Percentiles rank a stretch among this genome's conserved stretches.
These are phyloP conservation scores for Poa annua DNA, from an alignment of 176 grass and related monocot species.

Conservation along the genomic window DNA sequence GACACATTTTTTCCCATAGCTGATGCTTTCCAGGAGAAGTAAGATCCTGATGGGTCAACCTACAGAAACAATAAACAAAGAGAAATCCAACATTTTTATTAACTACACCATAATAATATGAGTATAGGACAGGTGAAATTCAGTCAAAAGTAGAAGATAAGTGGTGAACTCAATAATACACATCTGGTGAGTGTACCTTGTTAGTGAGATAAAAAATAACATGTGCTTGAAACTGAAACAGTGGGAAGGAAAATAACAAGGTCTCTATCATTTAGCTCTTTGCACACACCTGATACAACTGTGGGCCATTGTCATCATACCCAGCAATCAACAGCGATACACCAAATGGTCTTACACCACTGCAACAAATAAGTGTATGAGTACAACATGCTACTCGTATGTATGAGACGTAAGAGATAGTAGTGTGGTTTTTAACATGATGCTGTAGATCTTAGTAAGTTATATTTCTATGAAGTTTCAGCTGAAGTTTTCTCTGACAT, in stretches of 20 bases:
- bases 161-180: not conserved
- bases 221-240: not conserved
- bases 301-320: constrained; percentile 95
- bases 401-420: constrained; percentile 11
- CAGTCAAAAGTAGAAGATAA: constrained; percentile 30
- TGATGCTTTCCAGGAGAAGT: constrained; percentile 99
- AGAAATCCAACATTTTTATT: constrained; percentile 23
- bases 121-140: constrained; percentile 13
- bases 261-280: constrained; percentile 7
- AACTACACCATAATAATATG: constrained; percentile 12
- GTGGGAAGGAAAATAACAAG: constrained; percentile 2
- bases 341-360: constrained; percentile 98
- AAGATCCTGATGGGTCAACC: constrained; percentile 98
- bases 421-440: not conserved
- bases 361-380: constrained; percentile 50
- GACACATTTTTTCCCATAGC: constrained; percentile 99
- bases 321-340: constrained; percentile 92
- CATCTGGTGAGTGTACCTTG: not conserved
- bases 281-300: constrained; percentile 81
- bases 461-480: constrained; percentile 21
- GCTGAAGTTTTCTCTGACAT: not conserved
- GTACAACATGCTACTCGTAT: constrained; percentile 22
- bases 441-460: not conserved
- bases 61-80: constrained; percentile 41
- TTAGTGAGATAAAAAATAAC: constrained; percentile 3